A percentile compares a stretch with the other conserved stretches of the same genome.
Evolutionary conservation across 2,329 filamentous ascomycete genomes (phyloP).

Genomic region (Pestalotiopsis sp.): DNA sequence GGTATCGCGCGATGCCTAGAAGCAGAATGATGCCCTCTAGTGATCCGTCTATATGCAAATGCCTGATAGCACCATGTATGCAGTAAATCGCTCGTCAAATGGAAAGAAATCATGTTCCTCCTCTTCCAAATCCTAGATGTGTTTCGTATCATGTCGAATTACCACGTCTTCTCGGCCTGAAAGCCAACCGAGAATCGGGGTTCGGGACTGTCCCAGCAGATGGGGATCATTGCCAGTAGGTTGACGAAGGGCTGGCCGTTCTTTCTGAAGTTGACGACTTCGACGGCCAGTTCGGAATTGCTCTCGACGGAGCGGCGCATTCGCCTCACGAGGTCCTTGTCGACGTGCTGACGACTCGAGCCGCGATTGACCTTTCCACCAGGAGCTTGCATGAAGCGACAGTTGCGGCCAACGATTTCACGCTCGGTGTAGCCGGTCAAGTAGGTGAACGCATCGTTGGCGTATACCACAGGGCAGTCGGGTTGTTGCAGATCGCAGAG

Average conservation of each 20-base stretch:
- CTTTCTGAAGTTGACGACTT: constrained; percentile 79
- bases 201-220: constrained; percentile 65
- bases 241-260: constrained; percentile 81
- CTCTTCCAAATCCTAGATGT: not conserved
- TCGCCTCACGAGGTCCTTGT: constrained; percentile 62
- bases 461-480: constrained; percentile 82
- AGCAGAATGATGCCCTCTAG: constrained; percentile 21
- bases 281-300: constrained; percentile 48
- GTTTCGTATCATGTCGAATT: not conserved
- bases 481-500: constrained; percentile 76
- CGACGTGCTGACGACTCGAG: constrained; percentile 64
- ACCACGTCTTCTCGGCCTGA: constrained; percentile 57
- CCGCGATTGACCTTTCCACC: constrained; percentile 64
- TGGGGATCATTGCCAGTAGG: constrained; percentile 81
- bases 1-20: constrained; percentile 30
- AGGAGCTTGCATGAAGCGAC: constrained; percentile 80
- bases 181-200: constrained; percentile 81
- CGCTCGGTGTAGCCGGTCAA: constrained; percentile 76
- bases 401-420: constrained; percentile 80
- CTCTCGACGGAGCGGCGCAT: constrained; percentile 48
- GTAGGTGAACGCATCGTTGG: constrained; percentile 76
- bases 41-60: constrained; percentile 15
- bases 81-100: constrained; percentile 1
- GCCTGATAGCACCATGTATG: constrained; percentile 19
- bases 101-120: not conserved